Percentiles rank a stretch among this genome's conserved stretches.
Conservation (phyloP, 2,329 filamentous ascomycete genomes). For the Colletotrichum navitas region DNA sequence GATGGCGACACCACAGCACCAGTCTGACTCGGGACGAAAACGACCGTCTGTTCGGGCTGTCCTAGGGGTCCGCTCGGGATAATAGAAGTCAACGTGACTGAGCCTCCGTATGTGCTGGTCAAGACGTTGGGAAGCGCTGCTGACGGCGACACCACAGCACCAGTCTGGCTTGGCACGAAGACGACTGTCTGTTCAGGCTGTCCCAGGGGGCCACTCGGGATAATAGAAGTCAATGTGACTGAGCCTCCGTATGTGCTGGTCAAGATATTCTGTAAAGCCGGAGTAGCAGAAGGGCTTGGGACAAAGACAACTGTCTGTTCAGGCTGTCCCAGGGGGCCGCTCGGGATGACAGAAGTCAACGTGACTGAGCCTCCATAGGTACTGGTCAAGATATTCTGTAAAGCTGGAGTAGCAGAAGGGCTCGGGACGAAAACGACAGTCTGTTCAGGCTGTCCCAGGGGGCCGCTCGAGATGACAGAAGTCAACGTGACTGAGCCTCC, state of each 20-base stretch:
- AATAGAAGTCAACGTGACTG: constrained; percentile 6
- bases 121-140: too few relatives aligned
- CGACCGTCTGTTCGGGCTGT: neutral
- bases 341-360: neutral
- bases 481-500: constrained; percentile 17
- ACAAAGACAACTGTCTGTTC: constrained; percentile 16
- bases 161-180: neutral
- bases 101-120: neutral
- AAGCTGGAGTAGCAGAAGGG: too few relatives aligned
- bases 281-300: too few relatives aligned
- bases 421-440: constrained; percentile 14
- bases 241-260: constrained; percentile 28
- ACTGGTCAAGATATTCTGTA: constrained; percentile 31
- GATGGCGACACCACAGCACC: too few relatives aligned
- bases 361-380: constrained; percentile 21
- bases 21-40: neutral
- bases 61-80: constrained; percentile 6
- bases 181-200: constrained; percentile 6
- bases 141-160: too few relatives aligned
- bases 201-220: constrained; percentile 3
- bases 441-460: constrained; percentile 1
- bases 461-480: neutral
- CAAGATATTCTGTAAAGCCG: too few relatives aligned
- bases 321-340: constrained; percentile 2
- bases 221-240: neutral